These are phyloP conservation scores for Phytophthora crassamura DNA, from an alignment of 352 stramenopile genomes.

Conservation along the genomic window DNA sequence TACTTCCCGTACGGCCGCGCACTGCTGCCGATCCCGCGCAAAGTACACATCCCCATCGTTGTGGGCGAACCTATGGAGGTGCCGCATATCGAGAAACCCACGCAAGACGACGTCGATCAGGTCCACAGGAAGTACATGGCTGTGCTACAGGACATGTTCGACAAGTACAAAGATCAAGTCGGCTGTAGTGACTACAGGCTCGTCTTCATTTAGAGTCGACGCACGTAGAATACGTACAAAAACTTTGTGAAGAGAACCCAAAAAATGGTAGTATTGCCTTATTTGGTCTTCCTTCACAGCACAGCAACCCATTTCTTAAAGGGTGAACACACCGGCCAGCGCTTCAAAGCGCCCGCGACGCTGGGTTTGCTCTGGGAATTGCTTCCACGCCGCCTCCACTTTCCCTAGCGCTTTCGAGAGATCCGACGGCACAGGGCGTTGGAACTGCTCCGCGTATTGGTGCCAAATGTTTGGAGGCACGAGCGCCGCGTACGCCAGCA, in stretches of 20 bases:
- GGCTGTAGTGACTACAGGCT: constrained; percentile 68
- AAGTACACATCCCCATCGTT: constrained; percentile 56
- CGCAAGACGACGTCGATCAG: constrained; percentile 50
- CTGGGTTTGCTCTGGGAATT: constrained; percentile 56
- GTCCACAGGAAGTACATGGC: constrained; percentile 64
- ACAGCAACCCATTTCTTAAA: constrained; percentile 8
- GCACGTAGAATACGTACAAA: too few relatives aligned
- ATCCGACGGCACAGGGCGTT: constrained; percentile 55
- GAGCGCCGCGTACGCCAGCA: constrained; percentile 74
- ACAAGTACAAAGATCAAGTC: constrained; percentile 69
- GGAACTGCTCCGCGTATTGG: constrained; percentile 67
- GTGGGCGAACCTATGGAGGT: constrained; percentile 65
- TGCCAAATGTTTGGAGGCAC: constrained; percentile 72
- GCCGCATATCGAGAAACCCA: constrained; percentile 45
- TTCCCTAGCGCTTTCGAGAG: constrained; percentile 40
- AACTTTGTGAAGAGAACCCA: constrained; percentile 11
- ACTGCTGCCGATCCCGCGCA: constrained; percentile 65
- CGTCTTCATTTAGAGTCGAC: constrained; percentile 40
- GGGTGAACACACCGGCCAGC: constrained; percentile 40
- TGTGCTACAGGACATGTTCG: constrained; percentile 53
- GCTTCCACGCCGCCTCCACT: constrained; percentile 53
- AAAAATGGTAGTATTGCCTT: constrained; percentile 16
- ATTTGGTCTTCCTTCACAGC: background rate
- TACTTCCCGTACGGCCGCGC: constrained; percentile 73
- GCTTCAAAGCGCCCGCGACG: constrained; percentile 68